These are phyloP conservation scores for Colletotrichum karsti DNA, from an alignment of 2,329 filamentous ascomycete genomes.

Conservation along the genomic window DNA sequence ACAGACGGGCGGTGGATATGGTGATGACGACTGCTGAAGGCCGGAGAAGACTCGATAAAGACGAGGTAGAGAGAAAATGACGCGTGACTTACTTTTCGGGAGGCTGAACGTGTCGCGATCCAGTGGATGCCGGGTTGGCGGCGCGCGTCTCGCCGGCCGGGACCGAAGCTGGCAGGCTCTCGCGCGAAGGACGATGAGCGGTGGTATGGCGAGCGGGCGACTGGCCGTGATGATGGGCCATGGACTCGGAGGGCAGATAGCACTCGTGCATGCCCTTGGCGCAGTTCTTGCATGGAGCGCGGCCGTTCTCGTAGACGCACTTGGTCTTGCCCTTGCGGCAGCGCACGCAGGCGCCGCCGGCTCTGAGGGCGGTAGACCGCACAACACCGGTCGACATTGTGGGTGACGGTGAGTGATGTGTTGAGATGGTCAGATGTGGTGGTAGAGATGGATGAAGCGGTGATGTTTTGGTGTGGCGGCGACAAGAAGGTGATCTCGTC, in stretches of 20 bases:
- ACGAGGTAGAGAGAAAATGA: constrained; percentile 8
- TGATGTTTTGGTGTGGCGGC: not conserved
- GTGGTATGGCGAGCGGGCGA: constrained; percentile 60
- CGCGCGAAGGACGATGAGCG: constrained; percentile 60
- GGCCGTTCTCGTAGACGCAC: constrained; percentile 69
- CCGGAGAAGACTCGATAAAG: too few species aligned
- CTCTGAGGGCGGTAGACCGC: constrained; percentile 67
- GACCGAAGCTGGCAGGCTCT: constrained; percentile 62
- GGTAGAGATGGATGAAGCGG: not conserved
- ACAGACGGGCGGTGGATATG: not conserved
- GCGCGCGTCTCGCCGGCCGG: constrained; percentile 49
- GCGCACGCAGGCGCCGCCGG: constrained; percentile 69
- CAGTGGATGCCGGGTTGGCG: constrained; percentile 54
- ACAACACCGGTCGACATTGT: constrained; percentile 57
- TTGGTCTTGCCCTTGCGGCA: constrained; percentile 73
- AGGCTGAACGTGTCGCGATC: constrained; percentile 56
- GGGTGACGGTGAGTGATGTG: not conserved
- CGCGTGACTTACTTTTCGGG: constrained; percentile 63
- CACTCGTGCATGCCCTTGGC: constrained; percentile 71
- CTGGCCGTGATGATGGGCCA: constrained; percentile 67
- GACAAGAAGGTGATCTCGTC: not conserved
- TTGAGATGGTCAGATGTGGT: not conserved
- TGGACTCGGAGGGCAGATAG: constrained; percentile 68
- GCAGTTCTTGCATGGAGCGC: constrained; percentile 71
- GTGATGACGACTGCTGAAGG: not conserved